phyloP scores from a whole-genome alignment of 1,284 basidiomycete genomes.

The Rhodotorula sp. region DNA sequence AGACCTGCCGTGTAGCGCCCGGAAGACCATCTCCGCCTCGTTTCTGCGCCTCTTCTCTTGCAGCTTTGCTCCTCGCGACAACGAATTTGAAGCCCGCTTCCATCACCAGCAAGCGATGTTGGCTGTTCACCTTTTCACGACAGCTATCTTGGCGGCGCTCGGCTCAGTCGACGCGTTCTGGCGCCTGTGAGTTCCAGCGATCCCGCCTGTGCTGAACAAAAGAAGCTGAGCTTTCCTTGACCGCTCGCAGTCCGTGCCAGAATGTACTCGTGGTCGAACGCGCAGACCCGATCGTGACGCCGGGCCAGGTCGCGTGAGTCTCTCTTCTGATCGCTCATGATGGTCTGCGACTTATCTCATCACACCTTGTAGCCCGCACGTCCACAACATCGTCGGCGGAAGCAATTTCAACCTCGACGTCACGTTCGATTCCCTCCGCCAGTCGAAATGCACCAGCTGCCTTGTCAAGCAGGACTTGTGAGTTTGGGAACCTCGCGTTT shows the following conservation, averaged over 20 bases:
- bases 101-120: not conserved
- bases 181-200: slow-evolving; percentile 11
- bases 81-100: not conserved
- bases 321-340: slow-evolving; percentile 47
- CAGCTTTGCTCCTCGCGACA: not conserved
- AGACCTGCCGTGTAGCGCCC: not conserved
- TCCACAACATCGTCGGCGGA: slow-evolving; percentile 28
- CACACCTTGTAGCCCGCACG: slow-evolving; percentile 11
- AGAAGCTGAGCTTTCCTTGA: not conserved
- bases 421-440: slow-evolving; percentile 50
- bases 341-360: slow-evolving; percentile 6
- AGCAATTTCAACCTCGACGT: slow-evolving; percentile 49
- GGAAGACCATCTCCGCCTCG: not conserved
- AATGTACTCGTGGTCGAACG: slow-evolving; percentile 47
- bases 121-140: not conserved
- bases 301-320: slow-evolving; percentile 47
- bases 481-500: too few relatives aligned
- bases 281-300: slow-evolving; percentile 54
- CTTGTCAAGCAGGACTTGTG: slow-evolving; percentile 41
- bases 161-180: slow-evolving; percentile 24
- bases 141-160: slow-evolving; percentile 1
- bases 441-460: slow-evolving; percentile 53
- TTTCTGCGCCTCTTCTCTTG: too few relatives aligned
- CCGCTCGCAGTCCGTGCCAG: slow-evolving; percentile 15
- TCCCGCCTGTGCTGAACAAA: too few relatives aligned